Conservation (phyloP, 345 rosid species). For the Bruguiera parviflora region DNA sequence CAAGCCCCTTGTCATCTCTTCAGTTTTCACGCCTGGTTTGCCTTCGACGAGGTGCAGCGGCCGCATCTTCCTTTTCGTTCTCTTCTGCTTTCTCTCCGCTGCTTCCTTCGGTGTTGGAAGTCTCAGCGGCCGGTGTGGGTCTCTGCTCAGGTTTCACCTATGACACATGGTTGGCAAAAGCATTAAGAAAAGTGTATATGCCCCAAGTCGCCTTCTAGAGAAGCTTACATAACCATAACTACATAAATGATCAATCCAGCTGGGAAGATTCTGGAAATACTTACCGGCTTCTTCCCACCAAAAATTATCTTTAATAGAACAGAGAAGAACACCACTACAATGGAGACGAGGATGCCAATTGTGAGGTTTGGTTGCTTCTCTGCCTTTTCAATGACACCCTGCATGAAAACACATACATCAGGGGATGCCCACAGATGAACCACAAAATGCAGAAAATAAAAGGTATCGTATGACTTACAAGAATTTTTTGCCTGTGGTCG, state of each 20-base stretch:
- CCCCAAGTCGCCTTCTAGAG: too few relatives aligned
- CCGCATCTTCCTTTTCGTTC: conserved; percentile 40
- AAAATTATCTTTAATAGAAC: conserved; percentile 47
- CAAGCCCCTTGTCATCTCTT: background rate
- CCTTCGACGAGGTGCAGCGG: conserved; percentile 50
- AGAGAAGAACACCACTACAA: conserved; percentile 44
- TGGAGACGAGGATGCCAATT: conserved; percentile 50
- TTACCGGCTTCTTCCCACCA: conserved; percentile 71
- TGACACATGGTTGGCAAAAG: background rate
- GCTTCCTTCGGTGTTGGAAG: conserved; percentile 43
- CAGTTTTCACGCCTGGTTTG: conserved; percentile 52
- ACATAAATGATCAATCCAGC: background rate
- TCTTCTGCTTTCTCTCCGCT: conserved; percentile 41
- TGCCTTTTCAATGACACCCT: conserved; percentile 75
- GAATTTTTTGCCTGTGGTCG: conserved; percentile 49
- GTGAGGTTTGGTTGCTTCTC: conserved; percentile 68
- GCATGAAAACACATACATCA: background rate
- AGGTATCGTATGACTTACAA: conserved; percentile 36
- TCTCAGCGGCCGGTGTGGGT: conserved; percentile 42
- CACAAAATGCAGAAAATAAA: background rate
- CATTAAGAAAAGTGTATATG: background rate
- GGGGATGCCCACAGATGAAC: background rate
- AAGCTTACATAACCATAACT: background rate
- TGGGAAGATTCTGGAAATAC: background rate
- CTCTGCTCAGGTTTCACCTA: conserved; percentile 29